phyloP scores from a whole-genome alignment of 768 basidiomycete species.

The Lanmaoa rubissima region DNA sequence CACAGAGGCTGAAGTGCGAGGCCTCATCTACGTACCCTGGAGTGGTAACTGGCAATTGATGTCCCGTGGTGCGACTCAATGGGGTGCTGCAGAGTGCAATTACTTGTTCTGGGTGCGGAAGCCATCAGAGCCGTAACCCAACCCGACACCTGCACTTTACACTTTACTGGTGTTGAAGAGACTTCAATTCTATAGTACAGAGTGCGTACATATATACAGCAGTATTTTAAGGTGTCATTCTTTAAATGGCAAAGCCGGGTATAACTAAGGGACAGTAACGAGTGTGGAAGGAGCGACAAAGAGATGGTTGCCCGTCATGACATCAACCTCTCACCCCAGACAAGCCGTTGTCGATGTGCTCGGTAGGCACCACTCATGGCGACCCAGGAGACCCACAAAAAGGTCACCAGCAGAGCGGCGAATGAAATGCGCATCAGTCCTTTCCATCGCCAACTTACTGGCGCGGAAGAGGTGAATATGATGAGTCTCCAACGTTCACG shows the following conservation, averaged over 20 bases:
- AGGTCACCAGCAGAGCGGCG: slow-evolving; percentile 52
- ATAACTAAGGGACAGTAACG: background rate
- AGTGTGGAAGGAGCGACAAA: background rate
- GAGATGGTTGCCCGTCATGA: slow-evolving; percentile 38
- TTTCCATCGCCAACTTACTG: slow-evolving; percentile 74
- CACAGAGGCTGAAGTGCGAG: slow-evolving; percentile 75
- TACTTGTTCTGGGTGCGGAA: slow-evolving; percentile 89
- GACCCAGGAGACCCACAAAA: slow-evolving; percentile 59
- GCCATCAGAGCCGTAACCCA: slow-evolving; percentile 35
- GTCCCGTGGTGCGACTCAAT: slow-evolving; percentile 48
- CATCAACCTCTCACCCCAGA: slow-evolving; percentile 80
- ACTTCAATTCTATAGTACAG: slow-evolving; percentile 18
- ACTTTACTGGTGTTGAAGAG: too few relatives aligned
- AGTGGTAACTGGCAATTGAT: slow-evolving; percentile 67
- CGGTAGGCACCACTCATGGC: slow-evolving; percentile 65
- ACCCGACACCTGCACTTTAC: background rate
- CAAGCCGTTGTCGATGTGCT: slow-evolving; percentile 69
- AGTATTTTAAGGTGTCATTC: background rate
- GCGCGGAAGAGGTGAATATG: slow-evolving; percentile 70
- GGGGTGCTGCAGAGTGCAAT: slow-evolving; percentile 59
- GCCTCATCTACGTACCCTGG: slow-evolving; percentile 74
- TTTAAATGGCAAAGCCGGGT: background rate
- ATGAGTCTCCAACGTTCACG: slow-evolving; percentile 72
- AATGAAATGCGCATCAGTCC: slow-evolving; percentile 59
- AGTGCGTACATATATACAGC: slow-evolving; percentile 12